Percentiles rank a stretch among this genome's conserved stretches.
These are phyloP conservation scores for Ophiocordyceps camponoti-leonardi DNA, from an alignment of 2,329 filamentous ascomycete species.

Conservation along the genomic window DNA sequence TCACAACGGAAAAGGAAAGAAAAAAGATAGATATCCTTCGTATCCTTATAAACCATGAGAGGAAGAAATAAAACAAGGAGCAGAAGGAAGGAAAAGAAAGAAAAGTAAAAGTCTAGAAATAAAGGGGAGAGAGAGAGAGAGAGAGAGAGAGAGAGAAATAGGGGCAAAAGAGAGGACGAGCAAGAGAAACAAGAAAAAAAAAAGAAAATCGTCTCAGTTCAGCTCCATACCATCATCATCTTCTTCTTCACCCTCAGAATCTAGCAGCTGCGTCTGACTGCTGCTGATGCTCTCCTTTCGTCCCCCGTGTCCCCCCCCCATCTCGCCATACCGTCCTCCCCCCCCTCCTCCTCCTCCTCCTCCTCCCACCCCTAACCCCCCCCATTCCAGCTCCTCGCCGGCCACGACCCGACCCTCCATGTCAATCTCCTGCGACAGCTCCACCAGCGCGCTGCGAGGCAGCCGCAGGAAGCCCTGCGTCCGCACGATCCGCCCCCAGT, in stretches of 20 bases:
- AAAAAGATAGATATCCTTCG: too few relatives aligned
- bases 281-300: conserved; percentile 45
- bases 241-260: conserved; percentile 43
- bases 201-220: conserved; percentile 12
- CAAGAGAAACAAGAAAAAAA: neutral
- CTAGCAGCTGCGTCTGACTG: conserved; percentile 37
- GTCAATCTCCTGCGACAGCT: conserved; percentile 85
- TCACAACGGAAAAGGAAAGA: too few relatives aligned
- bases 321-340: conserved; percentile 25
- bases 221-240: conserved; percentile 49
- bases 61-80: too few relatives aligned
- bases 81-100: too few relatives aligned
- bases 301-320: conserved; percentile 15
- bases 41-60: too few relatives aligned
- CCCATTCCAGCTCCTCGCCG: conserved; percentile 61
- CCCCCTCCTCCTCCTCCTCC: too few relatives aligned
- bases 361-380: conserved; percentile 14
- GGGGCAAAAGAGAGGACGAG: neutral
- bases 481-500: conserved; percentile 89
- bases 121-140: neutral
- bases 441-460: conserved; percentile 63
- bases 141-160: neutral
- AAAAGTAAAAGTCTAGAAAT: too few relatives aligned
- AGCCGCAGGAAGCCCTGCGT: conserved; percentile 74
- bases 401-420: conserved; percentile 81